phyloP scores from a whole-genome alignment of 441 rosid species.

The Mallotus repandus region DNA sequence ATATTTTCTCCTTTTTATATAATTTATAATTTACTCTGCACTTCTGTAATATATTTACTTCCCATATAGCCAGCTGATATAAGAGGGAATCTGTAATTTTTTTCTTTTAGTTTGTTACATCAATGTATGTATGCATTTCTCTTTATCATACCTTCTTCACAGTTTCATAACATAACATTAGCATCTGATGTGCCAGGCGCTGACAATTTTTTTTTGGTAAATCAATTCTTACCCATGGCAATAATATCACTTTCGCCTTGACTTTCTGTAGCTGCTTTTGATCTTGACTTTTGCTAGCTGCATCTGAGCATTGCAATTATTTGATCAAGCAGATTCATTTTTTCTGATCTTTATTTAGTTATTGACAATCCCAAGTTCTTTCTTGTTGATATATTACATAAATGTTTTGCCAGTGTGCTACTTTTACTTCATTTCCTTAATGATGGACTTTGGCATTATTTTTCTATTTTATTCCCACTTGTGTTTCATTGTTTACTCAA shows the following conservation, averaged over 20 bases:
- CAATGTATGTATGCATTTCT: background rate
- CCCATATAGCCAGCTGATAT: background rate
- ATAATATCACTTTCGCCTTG: background rate
- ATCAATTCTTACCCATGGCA: background rate
- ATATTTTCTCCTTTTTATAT: no score
- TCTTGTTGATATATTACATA: background rate
- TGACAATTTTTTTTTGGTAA: background rate
- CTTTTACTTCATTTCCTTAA: background rate
- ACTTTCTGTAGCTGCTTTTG: background rate
- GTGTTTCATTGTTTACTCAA: background rate
- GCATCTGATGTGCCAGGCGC: background rate
- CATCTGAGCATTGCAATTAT: background rate
- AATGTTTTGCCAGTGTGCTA: background rate
- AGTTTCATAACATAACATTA: no score
- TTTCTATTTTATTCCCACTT: background rate
- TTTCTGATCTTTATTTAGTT: background rate
- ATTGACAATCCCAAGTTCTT: background rate
- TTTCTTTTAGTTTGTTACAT: background rate
- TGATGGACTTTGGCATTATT: background rate
- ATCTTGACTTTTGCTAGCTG: background rate
- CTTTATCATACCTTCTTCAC: background rate
- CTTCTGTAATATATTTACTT: background rate
- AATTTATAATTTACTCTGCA: background rate
- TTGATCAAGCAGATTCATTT: constrained; percentile 2
- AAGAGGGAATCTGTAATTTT: background rate